A percentile compares a stretch with the other conserved stretches of the same genome.
Conservation (phyloP, 345 rosid species). For the Sisymbrium irio region DNA sequence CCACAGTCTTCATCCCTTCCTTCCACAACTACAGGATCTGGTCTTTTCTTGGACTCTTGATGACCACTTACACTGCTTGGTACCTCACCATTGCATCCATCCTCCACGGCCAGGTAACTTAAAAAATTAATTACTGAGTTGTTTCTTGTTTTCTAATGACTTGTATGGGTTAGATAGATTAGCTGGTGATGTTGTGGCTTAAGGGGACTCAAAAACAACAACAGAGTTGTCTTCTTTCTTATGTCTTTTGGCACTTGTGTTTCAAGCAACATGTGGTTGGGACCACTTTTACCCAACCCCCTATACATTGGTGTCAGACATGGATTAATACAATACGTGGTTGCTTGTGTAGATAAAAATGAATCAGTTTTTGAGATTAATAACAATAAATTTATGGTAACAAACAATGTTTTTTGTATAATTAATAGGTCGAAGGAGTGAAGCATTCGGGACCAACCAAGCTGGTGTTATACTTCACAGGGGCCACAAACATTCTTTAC, state of each 20-base stretch:
- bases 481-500: slow-evolving; percentile 99
- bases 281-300: slow-evolving; percentile 12
- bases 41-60: slow-evolving; percentile 95
- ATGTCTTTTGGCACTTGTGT: slow-evolving; percentile 20
- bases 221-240: slow-evolving; percentile 32
- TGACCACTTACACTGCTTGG: slow-evolving; percentile 99
- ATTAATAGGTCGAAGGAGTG: slow-evolving; percentile 74
- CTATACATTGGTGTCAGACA: slow-evolving; percentile 30
- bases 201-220: slow-evolving; percentile 30
- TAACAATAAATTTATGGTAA: background rate
- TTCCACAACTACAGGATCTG: slow-evolving; percentile 98
- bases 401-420: background rate
- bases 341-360: background rate
- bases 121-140: background rate
- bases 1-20: slow-evolving; percentile 96
- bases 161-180: slow-evolving; percentile 8
- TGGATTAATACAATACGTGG: background rate
- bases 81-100: slow-evolving; percentile 90
- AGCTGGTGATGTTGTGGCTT: slow-evolving; percentile 15
- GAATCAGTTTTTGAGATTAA: background rate
- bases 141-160: background rate
- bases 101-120: slow-evolving; percentile 73
- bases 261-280: slow-evolving; percentile 33
- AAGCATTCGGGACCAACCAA: slow-evolving; percentile 89
- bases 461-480: slow-evolving; percentile 88